Evolutionary conservation across 495 filamentous ascomycete species (phyloP).

Genomic region (Endocarpon pusillum): DNA sequence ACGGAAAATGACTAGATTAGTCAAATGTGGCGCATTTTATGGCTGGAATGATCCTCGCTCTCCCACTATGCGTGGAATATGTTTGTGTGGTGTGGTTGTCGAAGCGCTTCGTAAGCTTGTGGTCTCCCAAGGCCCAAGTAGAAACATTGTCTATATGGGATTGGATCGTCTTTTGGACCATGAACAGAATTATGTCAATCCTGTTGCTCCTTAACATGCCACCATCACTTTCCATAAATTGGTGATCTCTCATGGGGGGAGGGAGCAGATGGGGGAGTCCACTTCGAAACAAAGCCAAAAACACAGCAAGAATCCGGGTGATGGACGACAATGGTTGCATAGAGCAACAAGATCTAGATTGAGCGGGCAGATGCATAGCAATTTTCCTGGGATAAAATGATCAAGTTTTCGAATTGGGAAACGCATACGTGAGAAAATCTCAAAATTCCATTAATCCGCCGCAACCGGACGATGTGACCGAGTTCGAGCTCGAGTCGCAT

Average conservation of each 20-base stretch:
- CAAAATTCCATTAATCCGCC: conserved; percentile 35
- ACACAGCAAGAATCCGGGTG: conserved; percentile 70
- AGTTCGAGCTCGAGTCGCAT: conserved; percentile 61
- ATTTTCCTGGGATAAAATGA: conserved; percentile 74
- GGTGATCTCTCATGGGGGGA: conserved; percentile 7
- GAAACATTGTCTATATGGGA: conserved; percentile 81
- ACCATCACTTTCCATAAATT: conserved; percentile 49
- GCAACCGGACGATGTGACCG: conserved; percentile 32
- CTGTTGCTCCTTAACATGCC: conserved; percentile 69
- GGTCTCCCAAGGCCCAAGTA: conserved; percentile 75
- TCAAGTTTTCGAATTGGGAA: conserved; percentile 93
- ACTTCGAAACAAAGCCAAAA: conserved; percentile 54
- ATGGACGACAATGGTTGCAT: conserved; percentile 71
- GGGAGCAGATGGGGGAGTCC: conserved; percentile 1
- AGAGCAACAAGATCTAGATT: conserved; percentile 50
- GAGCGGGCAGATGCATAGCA: conserved; percentile 74
- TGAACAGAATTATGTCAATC: conserved; percentile 90
- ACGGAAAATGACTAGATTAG: conserved; percentile 87
- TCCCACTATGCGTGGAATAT: conserved; percentile 83
- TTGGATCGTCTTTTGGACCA: conserved; percentile 84
- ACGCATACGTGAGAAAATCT: conserved; percentile 68
- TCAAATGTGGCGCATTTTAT: conserved; percentile 70
- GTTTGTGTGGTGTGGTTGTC: conserved; percentile 80
- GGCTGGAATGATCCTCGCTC: conserved; percentile 94
- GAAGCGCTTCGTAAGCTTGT: conserved; percentile 82